phyloP scores from a whole-genome alignment of 805 yeast genomes.

The Candida palmyrensis region DNA sequence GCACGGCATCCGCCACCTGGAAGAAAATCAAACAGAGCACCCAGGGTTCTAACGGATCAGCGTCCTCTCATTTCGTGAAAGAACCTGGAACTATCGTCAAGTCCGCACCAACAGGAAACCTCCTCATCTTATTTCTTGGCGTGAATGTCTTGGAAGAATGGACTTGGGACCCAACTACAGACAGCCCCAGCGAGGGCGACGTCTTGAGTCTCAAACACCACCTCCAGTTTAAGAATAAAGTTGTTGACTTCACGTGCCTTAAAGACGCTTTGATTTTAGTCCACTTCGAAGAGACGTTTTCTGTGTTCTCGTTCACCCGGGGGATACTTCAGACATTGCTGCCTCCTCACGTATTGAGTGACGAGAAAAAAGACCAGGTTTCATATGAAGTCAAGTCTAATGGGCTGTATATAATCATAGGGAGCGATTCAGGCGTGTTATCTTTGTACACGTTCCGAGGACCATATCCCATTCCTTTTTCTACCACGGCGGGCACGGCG shows the following conservation, averaged over 20 bases:
- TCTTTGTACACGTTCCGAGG: not conserved
- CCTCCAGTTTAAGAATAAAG: too few relatives aligned
- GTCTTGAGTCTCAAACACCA: too few relatives aligned
- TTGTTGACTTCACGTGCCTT: too few relatives aligned
- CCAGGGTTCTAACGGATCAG: too few relatives aligned
- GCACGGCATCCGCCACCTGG: constrained; percentile 40
- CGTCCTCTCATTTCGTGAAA: too few relatives aligned
- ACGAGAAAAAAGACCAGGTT: not conserved
- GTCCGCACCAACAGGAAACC: constrained; percentile 28
- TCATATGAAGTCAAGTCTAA: constrained; percentile 13
- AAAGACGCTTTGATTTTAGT: too few relatives aligned
- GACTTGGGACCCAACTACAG: constrained; percentile 21
- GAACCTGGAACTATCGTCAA: constrained; percentile 11
- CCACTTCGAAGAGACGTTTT: too few relatives aligned
- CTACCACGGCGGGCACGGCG: too few relatives aligned
- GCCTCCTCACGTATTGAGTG: not conserved
- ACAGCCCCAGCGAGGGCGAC: not conserved
- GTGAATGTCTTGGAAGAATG: constrained; percentile 23
- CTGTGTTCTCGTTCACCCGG: too few relatives aligned
- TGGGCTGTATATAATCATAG: constrained; percentile 15
- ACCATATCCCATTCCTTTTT: too few relatives aligned
- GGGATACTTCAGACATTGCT: not conserved
- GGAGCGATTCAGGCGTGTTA: constrained; percentile 16
- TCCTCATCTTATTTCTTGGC: constrained; percentile 20
- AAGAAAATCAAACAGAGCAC: constrained; percentile 34